Evolutionary conservation across 2,329 filamentous ascomycete genomes (phyloP).

Genomic region (Fusarium sp.): DNA sequence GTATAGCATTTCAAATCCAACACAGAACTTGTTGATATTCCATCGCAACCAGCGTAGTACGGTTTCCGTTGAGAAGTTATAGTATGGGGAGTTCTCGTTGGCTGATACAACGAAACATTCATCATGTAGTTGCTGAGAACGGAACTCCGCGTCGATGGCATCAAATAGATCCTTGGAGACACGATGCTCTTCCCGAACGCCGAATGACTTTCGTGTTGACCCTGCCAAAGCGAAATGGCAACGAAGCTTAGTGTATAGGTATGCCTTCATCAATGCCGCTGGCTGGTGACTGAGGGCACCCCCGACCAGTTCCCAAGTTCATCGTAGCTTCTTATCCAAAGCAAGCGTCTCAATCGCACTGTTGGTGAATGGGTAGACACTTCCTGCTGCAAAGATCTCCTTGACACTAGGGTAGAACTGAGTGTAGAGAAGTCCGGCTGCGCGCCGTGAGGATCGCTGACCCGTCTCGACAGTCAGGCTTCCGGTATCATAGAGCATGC

Average conservation of each 20-base stretch:
- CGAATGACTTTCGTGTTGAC: too few species aligned
- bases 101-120: background rate
- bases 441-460: background rate
- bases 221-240: too few species aligned
- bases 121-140: background rate
- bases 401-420: background rate
- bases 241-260: too few species aligned
- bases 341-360: background rate
- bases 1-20: background rate
- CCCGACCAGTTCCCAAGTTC: background rate
- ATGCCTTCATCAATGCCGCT: too few species aligned
- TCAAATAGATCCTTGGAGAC: background rate
- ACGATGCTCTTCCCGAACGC: background rate
- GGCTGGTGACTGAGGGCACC: background rate
- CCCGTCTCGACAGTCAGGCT: background rate
- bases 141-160: background rate
- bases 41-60: background rate
- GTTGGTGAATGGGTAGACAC: background rate
- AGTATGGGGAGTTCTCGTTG: background rate
- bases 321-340: background rate
- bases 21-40: background rate
- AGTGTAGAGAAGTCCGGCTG: background rate
- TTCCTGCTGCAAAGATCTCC: background rate
- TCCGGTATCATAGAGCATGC: background rate
- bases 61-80: background rate